A percentile compares a stretch with the other conserved stretches of the same genome.
Conservation (phyloP, 1,284 basidiomycete genomes). For the Rhodotorula sp. region DNA sequence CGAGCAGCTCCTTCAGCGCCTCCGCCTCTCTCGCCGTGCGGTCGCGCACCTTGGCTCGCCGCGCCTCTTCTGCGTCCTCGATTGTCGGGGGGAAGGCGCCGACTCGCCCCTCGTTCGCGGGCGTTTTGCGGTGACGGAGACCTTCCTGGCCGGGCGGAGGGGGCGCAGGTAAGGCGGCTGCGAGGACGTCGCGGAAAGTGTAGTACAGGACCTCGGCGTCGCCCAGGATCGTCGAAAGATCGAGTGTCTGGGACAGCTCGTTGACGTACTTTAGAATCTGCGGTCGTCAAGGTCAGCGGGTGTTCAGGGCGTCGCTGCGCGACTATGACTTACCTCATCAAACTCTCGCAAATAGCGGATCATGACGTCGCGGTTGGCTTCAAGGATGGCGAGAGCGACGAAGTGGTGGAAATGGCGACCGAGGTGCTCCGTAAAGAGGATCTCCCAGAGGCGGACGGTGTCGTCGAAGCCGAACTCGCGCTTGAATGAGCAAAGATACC, state of each 20-base stretch:
- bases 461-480: constrained; percentile 90
- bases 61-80: constrained; percentile 24
- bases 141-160: not conserved
- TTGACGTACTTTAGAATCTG: constrained; percentile 67
- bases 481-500: constrained; percentile 73
- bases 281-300: constrained; percentile 52
- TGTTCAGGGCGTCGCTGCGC: not conserved
- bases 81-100: constrained; percentile 27
- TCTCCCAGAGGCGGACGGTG: constrained; percentile 86
- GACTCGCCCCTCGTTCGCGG: not conserved
- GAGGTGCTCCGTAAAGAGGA: constrained; percentile 91
- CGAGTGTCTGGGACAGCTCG: constrained; percentile 67
- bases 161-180: not conserved
- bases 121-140: constrained; percentile 2
- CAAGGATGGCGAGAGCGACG: constrained; percentile 86
- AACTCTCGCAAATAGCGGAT: constrained; percentile 85
- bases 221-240: constrained; percentile 82
- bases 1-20: constrained; percentile 10
- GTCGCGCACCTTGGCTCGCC: constrained; percentile 18
- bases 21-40: constrained; percentile 16
- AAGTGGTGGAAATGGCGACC: constrained; percentile 88
- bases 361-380: constrained; percentile 90
- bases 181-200: constrained; percentile 66
- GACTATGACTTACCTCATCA: constrained; percentile 46
- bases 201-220: constrained; percentile 92